A percentile compares a stretch with the other conserved stretches of the same genome.
phyloP scores from a whole-genome alignment of 2,329 filamentous ascomycete genomes.

The Colletotrichum tropicicola region DNA sequence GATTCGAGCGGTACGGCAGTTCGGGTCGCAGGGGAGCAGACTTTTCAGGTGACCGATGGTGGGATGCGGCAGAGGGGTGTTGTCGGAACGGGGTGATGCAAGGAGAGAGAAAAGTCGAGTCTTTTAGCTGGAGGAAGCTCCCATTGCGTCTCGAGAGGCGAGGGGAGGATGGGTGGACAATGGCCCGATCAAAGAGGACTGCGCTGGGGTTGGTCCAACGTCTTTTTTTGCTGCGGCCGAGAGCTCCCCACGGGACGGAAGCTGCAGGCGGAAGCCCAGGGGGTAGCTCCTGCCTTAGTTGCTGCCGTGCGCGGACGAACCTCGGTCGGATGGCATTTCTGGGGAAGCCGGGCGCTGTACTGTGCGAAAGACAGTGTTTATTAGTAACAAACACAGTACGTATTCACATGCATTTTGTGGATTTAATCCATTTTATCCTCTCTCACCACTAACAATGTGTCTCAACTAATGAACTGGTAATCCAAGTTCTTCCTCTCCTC shows the following conservation, averaged over 20 bases:
- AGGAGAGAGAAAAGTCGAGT: not conserved
- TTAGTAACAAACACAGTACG: rapidly evolving
- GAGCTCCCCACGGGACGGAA: constrained; percentile 12
- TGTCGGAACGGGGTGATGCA: not conserved
- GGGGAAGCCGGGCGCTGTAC: not conserved
- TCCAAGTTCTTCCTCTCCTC: no score
- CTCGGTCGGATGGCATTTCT: constrained; percentile 23
- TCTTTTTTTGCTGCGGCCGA: constrained; percentile 3
- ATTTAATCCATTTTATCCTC: no score
- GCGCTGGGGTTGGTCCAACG: not conserved
- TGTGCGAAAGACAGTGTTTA: not conserved
- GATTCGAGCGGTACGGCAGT: not conserved
- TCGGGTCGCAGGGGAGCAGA: not conserved
- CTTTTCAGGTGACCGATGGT: not conserved
- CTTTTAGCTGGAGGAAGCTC: not conserved
- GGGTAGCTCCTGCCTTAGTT: not conserved
- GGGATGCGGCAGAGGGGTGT: not conserved
- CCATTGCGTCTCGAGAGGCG: not conserved
- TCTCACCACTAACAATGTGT: no score
- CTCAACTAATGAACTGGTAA: no score
- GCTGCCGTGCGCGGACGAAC: constrained; percentile 3
- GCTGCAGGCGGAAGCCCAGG: not conserved
- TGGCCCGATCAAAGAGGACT: not conserved
- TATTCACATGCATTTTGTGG: no score
- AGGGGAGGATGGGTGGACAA: not conserved